Base-by-base conservation (phyloP, 306 rosid species). In the Amphicarpaea edgeworthii region DNA sequence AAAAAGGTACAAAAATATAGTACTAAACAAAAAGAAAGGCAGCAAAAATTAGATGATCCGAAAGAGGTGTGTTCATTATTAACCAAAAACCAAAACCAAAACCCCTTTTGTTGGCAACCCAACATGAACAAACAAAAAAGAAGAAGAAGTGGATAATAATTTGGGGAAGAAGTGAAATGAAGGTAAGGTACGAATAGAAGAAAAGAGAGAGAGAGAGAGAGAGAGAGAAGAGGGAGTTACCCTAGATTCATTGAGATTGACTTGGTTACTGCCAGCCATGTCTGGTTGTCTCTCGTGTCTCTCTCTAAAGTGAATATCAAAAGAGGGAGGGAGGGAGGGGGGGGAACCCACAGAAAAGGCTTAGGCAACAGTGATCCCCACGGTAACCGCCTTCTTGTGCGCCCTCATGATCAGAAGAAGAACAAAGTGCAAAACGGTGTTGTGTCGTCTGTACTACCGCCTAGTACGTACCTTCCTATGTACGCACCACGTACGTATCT, bases 161-260 rank as follows among this genome's bases (percentile, higher is more conserved):
- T 72, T 37, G 47, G 24, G 38, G 49, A 76, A 21, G 37, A 30
- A 30, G 37, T n/a, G 37, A 5, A 30, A 4, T 6, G 4, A 30
- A 30, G 37, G 70, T 37, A 75, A 50, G 63, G 63, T 70, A 58
- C 40, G 20, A 58, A 26, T 0, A 28, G 26, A 50, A 38, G 17
- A 38, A 8, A 19, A 2, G 4, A 28, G 58, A 30, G 37, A 30
- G 37, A 30, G 34, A 28, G 57, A 45, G 72, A 32, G 5, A 6
- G 6, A 67, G 30, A 64, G 34, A 28, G 47, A 6, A 6, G 6
- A 67, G 30, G 72, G 34, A 28, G 49, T 17, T 84, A 93, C 98
- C 95, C 84, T 88, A 79, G 92, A 90, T 86, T 90, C 96, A 81
- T 79, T 87, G 69, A 83, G 86, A 85, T 88, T 90, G 90, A 90